phyloP scores from a whole-genome alignment of 164 flowering plant species.

The Vitis rotundifolia region DNA sequence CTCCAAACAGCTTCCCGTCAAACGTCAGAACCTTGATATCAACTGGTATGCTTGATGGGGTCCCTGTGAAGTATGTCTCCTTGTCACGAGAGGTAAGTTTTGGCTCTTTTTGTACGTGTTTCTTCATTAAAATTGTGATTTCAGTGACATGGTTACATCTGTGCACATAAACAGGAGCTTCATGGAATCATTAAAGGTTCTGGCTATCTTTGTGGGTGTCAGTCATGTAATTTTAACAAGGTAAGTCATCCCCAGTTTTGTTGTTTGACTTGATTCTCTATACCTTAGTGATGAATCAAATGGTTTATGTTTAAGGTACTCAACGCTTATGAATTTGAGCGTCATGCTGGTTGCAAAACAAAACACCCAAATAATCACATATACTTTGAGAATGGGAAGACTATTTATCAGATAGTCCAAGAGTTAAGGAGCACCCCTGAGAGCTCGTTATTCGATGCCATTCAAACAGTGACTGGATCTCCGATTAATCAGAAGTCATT shows the following conservation, averaged over 20 bases:
- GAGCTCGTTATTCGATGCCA: constrained; percentile 58
- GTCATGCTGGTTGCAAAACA: constrained; percentile 75
- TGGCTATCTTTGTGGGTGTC: constrained; percentile 79
- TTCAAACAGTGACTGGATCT: constrained; percentile 66
- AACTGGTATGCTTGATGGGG: constrained; percentile 80
- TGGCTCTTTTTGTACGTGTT: background rate
- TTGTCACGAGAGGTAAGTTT: constrained; percentile 58
- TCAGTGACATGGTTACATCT: background rate
- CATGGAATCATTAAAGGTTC: constrained; percentile 68
- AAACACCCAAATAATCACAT: constrained; percentile 89
- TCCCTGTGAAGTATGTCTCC: constrained; percentile 64
- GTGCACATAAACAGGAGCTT: constrained; percentile 45
- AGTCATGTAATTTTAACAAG: constrained; percentile 56
- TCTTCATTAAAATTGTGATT: background rate
- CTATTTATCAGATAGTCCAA: constrained; percentile 71
- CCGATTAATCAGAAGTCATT: constrained; percentile 63
- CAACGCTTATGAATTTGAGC: constrained; percentile 78
- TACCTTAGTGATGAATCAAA: constrained; percentile 3
- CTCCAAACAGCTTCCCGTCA: constrained; percentile 68
- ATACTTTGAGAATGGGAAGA: constrained; percentile 78
- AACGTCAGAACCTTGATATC: constrained; percentile 66
- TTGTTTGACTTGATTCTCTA: background rate
- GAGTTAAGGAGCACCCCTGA: constrained; percentile 69
- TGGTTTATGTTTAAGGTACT: constrained; percentile 37
- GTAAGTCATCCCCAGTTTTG: constrained; percentile 28